Conservation (phyloP, 2,329 filamentous ascomycete genomes). For the Apiospora aurea region DNA sequence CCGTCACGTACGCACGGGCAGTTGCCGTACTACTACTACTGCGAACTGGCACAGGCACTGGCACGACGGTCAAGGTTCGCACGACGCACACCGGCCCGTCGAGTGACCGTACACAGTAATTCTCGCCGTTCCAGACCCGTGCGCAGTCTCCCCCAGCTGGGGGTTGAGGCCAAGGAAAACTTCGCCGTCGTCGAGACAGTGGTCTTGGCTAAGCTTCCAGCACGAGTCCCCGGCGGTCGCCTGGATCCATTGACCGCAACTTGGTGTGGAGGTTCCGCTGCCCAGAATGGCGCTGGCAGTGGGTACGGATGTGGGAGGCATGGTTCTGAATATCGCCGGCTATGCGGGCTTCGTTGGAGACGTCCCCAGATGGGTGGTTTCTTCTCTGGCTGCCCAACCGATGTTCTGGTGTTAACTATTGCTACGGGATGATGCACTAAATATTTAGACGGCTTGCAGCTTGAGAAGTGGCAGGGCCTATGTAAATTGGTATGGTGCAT, state of each 20-base stretch:
- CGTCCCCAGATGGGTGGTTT: background rate
- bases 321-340: background rate
- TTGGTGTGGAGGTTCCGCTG: background rate
- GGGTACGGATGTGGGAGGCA: background rate
- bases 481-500: background rate
- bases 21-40: background rate
- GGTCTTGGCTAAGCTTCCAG: background rate
- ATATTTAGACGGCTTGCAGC: background rate
- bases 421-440: background rate
- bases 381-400: background rate
- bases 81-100: constrained; percentile 15
- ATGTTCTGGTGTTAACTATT: background rate
- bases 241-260: constrained; percentile 6
- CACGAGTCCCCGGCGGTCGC: background rate
- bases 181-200: constrained; percentile 1
- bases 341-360: background rate
- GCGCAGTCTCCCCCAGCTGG: background rate
- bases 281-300: background rate
- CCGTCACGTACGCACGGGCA: constrained; percentile 4
- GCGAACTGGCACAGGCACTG: background rate
- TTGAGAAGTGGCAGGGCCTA: background rate
- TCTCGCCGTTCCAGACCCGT: background rate
- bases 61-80: constrained; percentile 7
- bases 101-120: constrained; percentile 2
- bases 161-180: background rate